Evolutionary conservation across 1,139 yeast species (phyloP).

Genomic region (Saccharomyces pastorianus): DNA sequence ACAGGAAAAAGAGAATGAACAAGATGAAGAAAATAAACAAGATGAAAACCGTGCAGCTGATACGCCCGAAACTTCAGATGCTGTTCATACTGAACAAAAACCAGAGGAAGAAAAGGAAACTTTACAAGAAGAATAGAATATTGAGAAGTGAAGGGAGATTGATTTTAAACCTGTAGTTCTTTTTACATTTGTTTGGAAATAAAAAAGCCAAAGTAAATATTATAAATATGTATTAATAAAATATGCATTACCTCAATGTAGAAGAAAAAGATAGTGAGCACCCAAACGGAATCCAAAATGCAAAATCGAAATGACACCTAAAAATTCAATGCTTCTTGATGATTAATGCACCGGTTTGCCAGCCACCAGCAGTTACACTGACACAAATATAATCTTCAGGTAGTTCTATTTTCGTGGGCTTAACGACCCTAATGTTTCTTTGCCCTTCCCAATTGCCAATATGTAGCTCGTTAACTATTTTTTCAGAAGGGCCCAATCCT

Average conservation of each 20-base stretch:
- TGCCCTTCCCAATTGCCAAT: constrained; percentile 30
- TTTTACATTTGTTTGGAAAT: neutral
- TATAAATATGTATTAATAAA: constrained; percentile 31
- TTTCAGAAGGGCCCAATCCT: constrained; percentile 49
- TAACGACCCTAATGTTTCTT: constrained; percentile 37
- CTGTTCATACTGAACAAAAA: neutral
- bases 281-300: neutral
- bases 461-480: constrained; percentile 24
- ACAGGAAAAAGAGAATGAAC: constrained; percentile 1
- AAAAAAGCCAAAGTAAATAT: neutral
- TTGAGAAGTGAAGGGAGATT: constrained; percentile 1
- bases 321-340: constrained; percentile 10
- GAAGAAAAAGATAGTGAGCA: neutral
- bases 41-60: neutral
- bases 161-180: neutral
- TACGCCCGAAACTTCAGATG: neutral
- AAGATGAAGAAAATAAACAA: neutral
- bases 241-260: constrained; percentile 32
- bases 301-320: neutral
- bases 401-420: constrained; percentile 40
- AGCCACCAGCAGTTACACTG: constrained; percentile 64
- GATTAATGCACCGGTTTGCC: constrained; percentile 66
- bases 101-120: neutral
- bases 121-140: neutral
- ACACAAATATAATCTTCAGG: constrained; percentile 35